Evolutionary conservation across 1,284 basidiomycete species (phyloP).

Genomic region (Fomitopsis schrenkii): DNA sequence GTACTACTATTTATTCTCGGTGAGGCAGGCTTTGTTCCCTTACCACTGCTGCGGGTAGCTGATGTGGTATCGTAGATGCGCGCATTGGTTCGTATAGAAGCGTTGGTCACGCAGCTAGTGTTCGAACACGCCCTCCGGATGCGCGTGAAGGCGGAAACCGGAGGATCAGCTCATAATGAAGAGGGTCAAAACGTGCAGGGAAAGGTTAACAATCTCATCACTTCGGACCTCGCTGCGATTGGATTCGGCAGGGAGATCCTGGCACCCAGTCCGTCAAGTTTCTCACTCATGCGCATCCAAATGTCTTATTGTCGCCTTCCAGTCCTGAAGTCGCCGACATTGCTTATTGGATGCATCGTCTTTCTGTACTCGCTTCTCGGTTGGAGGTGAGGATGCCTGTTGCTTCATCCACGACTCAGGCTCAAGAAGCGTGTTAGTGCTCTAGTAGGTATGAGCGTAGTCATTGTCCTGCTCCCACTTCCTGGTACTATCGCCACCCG

Average conservation of each 20-base stretch:
- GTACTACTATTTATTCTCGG: constrained; percentile 24
- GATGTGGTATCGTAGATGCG: constrained; percentile 25
- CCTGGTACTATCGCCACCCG: constrained; percentile 33
- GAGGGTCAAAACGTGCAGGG: constrained; percentile 31
- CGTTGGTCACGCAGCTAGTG: constrained; percentile 60
- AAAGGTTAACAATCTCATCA: constrained; percentile 41
- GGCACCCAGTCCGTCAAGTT: constrained; percentile 16
- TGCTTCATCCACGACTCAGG: neutral
- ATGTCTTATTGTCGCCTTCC: constrained; percentile 4
- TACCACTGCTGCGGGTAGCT: neutral
- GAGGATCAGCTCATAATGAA: constrained; percentile 10
- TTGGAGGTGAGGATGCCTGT: constrained; percentile 32
- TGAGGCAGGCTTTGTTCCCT: constrained; percentile 1
- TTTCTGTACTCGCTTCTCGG: constrained; percentile 45
- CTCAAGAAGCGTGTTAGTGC: constrained; percentile 23
- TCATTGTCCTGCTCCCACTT: constrained; percentile 49
- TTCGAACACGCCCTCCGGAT: constrained; percentile 67
- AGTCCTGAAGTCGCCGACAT: constrained; percentile 29
- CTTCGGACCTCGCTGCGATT: constrained; percentile 29
- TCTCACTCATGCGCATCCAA: neutral
- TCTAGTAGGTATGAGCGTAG: constrained; percentile 47
- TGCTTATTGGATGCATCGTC: constrained; percentile 27
- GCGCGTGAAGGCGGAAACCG: constrained; percentile 48
- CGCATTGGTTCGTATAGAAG: constrained; percentile 48
- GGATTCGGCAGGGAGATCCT: constrained; percentile 28